Evolutionary conservation across 768 basidiomycete genomes (phyloP), one percentile per base, ranked within the genome.

Genomic region (Galerina sulciceps): DNA sequence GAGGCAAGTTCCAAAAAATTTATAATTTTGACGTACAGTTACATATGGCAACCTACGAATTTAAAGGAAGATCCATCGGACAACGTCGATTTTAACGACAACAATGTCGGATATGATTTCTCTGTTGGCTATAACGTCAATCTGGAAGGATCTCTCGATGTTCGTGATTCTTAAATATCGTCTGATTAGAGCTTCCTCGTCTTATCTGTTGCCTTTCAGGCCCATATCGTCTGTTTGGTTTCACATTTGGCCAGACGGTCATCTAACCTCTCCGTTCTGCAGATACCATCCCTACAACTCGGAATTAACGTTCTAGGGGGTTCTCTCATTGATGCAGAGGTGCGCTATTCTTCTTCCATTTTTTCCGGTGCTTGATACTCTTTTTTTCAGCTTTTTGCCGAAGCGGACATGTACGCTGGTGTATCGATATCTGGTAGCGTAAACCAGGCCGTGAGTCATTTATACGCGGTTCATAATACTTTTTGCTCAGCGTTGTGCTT

Each of bases 121-220:
- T 47, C 47, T 18, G 51, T 61, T 57, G 63, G 59, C 17, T 57
- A 57, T 35, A 67, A 69, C 50, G 67, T 75, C 65, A 67, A 69
- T 42, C 54, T 69, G 9, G 51, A 61, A 63, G 69, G 69, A 37
- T 54, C 56, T 44, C 18, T 67, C 11, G 65, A 63, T n/a, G 54
- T 65, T 17, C 65, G 66, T 58, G 20, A 63, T 42, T 14, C 11
- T 53, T 34, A 42, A 26, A 13, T 22, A n/a, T 40, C n/a, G 4
- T 18, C 41, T 42, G 5, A 6, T 41, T 41, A 17, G 23, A 22
- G 10, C 18, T 26, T 47, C 23, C 40, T 18, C 40, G 1, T 23
- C 42, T 41, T 15, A 42, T 31, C 31, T 22, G n/a, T 13, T 40
- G 8, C 9, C 26, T 53, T 10, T 15, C 40, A 53, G 52, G 52